Percentiles rank a stretch among this genome's conserved stretches.
Conservation (phyloP, 345 rosid species). For the Lepidium sativum region DNA sequence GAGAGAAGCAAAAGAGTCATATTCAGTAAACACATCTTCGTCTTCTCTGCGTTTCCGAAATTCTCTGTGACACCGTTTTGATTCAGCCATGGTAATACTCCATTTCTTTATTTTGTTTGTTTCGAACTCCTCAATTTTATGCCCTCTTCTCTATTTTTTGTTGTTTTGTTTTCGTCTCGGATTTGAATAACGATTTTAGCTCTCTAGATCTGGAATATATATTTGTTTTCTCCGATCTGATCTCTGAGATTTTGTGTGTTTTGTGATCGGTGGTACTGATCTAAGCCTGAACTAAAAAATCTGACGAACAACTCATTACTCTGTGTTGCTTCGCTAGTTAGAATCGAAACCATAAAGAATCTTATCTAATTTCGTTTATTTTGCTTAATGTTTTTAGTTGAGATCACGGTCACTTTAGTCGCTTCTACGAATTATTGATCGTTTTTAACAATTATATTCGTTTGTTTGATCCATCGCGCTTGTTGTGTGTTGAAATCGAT, state of each 20-base stretch:
- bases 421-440: neutral
- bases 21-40: neutral
- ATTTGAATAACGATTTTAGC: neutral
- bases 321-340: neutral
- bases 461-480: neutral
- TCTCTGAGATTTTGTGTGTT: neutral
- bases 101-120: neutral
- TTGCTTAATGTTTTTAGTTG: neutral
- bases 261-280: constrained; percentile 1
- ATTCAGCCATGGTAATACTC: constrained; percentile 22
- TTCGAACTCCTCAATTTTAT: too few species aligned
- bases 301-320: neutral
- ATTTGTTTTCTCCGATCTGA: constrained; percentile 14
- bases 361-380: neutral
- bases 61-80: constrained; percentile 6
- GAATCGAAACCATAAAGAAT: constrained; percentile 8
- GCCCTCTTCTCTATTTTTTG: too few species aligned
- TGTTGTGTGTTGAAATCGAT: neutral
- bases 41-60: neutral
- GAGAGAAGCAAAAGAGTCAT: constrained; percentile 6
- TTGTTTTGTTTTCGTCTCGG: neutral
- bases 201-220: constrained; percentile 18
- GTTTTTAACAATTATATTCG: neutral
- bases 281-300: neutral
- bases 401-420: too few species aligned